Evolutionary conservation across 768 basidiomycete genomes (phyloP), one percentile per base, ranked within the genome.

Genomic region (Cubamyces lactineus): DNA sequence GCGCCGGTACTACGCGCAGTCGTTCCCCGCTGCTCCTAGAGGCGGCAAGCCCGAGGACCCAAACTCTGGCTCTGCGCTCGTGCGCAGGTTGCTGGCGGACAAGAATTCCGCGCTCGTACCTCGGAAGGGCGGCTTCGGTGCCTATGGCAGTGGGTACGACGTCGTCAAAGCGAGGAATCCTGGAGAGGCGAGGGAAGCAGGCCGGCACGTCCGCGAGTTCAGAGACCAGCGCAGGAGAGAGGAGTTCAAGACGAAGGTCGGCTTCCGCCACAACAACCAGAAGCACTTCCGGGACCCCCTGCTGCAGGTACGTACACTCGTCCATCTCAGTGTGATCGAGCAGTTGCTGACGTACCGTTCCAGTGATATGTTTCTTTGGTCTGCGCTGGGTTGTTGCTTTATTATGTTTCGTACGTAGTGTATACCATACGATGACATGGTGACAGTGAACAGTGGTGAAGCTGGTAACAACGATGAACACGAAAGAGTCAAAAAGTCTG

Each of bases 141-240:
- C 92, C 2, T 95, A 82, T 69, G 96, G 96, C 1, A 76, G 76
- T 11, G 94, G 93, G 1, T 87, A 84, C 8, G 85, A 93, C 34
- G 89, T 95, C 11, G 84, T 98, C 63, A 92, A 89, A 73, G 96
- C 94, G 21, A 82, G 94, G 53, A 98, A 98, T 77, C 83, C 82
- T n/a, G 97, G 97, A 2, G 96, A 98, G 77, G 97, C 97, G 15
- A 84, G 84, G 66, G 90, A 98, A 74, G 96, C 96, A 21, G 93
- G 89, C 15, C 83, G 92, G 48, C 92, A 96, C 74, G 83, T 92
- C 1, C 80, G 86, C 57, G 90, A 94, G 70, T 91, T 90, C 77
- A 81, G 89, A 64, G 96, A 97, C 71, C 86, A 91, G 72, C 84
- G 79, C 68, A 80, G 85, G 53, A 82, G 84, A 62, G 91, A 96